Evolutionary conservation across 2,329 filamentous ascomycete species (phyloP).

Genomic region (Colletotrichum sojae): DNA sequence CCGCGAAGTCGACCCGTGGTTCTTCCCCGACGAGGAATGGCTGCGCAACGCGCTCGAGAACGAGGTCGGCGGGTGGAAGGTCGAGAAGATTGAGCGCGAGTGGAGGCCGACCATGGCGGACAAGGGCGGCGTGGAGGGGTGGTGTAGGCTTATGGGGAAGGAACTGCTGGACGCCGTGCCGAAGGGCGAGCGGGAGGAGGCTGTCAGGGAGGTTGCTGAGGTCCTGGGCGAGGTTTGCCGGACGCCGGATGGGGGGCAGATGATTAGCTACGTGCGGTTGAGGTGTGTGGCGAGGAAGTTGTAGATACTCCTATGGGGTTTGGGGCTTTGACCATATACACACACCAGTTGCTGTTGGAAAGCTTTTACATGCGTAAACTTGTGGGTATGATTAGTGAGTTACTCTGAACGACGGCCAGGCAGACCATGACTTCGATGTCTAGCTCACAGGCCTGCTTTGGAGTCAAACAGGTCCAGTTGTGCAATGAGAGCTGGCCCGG

Average conservation of each 20-base stretch:
- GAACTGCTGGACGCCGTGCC: slow-evolving; percentile 69
- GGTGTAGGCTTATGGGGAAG: slow-evolving; percentile 75
- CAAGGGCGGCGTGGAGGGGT: slow-evolving; percentile 73
- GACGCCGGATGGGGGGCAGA: slow-evolving; percentile 69
- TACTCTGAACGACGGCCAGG: too few relatives aligned
- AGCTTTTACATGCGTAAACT: too few relatives aligned
- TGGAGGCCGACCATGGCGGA: slow-evolving; percentile 75
- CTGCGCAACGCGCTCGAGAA: slow-evolving; percentile 59
- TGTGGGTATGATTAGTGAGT: too few relatives aligned
- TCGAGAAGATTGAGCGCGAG: slow-evolving; percentile 72
- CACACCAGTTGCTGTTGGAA: slow-evolving; percentile 39
- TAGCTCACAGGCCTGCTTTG: too few relatives aligned
- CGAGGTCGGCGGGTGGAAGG: slow-evolving; percentile 61
- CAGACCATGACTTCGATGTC: too few relatives aligned
- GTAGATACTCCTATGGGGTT: background rate
- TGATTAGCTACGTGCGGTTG: slow-evolving; percentile 68
- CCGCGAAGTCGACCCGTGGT: slow-evolving; percentile 73
- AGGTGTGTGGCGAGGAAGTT: slow-evolving; percentile 62
- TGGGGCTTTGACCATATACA: background rate
- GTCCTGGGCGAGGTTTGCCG: slow-evolving; percentile 69
- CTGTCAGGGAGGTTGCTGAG: slow-evolving; percentile 67
- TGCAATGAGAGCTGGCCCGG: too few relatives aligned
- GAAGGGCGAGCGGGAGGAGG: slow-evolving; percentile 63
- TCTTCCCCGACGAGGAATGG: slow-evolving; percentile 78
- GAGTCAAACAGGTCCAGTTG: too few relatives aligned